These are phyloP conservation scores for Aegilops umbellulata DNA, from an alignment of 176 grass and related monocot genomes.

Conservation along the genomic window DNA sequence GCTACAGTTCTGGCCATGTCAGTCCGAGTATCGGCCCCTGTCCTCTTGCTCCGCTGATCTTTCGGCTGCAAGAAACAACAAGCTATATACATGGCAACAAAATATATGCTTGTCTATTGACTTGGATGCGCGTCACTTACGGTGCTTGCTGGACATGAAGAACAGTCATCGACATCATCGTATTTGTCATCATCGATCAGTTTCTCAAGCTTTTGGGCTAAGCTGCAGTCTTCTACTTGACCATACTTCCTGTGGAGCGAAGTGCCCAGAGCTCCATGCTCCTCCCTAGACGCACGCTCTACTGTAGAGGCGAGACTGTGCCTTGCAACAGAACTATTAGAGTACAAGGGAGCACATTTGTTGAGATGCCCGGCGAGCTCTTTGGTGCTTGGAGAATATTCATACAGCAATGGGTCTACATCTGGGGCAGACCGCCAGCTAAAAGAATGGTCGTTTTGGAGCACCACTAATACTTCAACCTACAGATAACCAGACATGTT, in stretches of 20 bases:
- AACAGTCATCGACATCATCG: conserved; percentile 39
- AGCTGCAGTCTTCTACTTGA: conserved; percentile 56
- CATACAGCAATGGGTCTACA: conserved; percentile 55
- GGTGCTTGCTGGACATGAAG: conserved; percentile 39
- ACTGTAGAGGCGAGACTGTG: conserved; percentile 65
- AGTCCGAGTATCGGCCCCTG: conserved; percentile 16
- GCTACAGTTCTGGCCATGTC: conserved; percentile 19
- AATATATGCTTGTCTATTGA: conserved; percentile 21
- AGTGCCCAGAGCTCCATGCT: conserved; percentile 39
- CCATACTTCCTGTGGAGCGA: conserved; percentile 55
- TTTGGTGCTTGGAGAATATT: conserved; percentile 61
- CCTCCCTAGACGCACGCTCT: conserved; percentile 55
- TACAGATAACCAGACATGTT: conserved; percentile 30
- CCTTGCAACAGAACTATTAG: conserved; percentile 54
- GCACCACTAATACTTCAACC: conserved; percentile 82
- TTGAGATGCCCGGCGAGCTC: conserved; percentile 52
- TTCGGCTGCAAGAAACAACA: conserved; percentile 44
- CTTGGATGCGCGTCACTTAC: conserved; percentile 21
- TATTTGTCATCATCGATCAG: conserved; percentile 63
- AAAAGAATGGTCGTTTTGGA: conserved; percentile 79
- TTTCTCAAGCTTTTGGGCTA: conserved; percentile 75
- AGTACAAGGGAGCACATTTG: conserved; percentile 59
- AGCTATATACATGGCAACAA: conserved; percentile 13
- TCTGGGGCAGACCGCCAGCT: conserved; percentile 92
- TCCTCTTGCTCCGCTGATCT: neutral